phyloP scores from a whole-genome alignment of 2,329 filamentous ascomycete genomes.

The Xylariaceae sp. region DNA sequence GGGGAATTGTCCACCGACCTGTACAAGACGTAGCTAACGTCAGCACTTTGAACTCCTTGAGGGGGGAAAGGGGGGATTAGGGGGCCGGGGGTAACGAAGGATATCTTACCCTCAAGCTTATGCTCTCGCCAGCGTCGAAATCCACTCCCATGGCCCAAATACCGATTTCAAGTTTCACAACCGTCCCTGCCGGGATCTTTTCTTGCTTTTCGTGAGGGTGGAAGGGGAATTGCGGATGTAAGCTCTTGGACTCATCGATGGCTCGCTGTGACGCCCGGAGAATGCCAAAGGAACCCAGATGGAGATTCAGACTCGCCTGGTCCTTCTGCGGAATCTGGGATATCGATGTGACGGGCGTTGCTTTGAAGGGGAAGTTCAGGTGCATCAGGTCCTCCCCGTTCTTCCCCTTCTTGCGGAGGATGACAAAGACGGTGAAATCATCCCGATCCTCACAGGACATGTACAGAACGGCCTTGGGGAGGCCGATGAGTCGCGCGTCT shows the following conservation, averaged over 20 bases:
- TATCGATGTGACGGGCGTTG: constrained; percentile 19
- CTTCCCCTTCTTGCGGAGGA: constrained; percentile 35
- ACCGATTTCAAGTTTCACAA: constrained; percentile 20
- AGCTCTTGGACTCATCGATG: constrained; percentile 25
- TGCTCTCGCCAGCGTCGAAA: constrained; percentile 20
- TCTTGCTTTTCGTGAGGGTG: constrained; percentile 17
- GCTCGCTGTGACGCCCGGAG: constrained; percentile 36
- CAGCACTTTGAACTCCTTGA: too few species aligned
- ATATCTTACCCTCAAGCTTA: constrained; percentile 13
- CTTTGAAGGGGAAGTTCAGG: constrained; percentile 32
- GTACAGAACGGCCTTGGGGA: constrained; percentile 38
- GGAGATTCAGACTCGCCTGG: constrained; percentile 30
- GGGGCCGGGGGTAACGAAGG: too few species aligned
- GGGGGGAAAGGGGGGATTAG: too few species aligned
- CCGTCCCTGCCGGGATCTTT: constrained; percentile 14
- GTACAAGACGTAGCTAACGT: constrained; percentile 18
- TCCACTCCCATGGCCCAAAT: constrained; percentile 24
- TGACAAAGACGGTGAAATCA: constrained; percentile 37
- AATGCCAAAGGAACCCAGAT: constrained; percentile 34
- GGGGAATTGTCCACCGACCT: constrained; percentile 24
- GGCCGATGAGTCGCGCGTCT: constrained; percentile 33
- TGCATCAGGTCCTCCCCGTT: constrained; percentile 34
- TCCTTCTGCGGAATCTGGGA: constrained; percentile 27
- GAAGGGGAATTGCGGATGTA: constrained; percentile 23
- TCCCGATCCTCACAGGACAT: constrained; percentile 33